phyloP scores from a whole-genome alignment of 2,329 filamentous ascomycete genomes.

The Tolypocladium album region DNA sequence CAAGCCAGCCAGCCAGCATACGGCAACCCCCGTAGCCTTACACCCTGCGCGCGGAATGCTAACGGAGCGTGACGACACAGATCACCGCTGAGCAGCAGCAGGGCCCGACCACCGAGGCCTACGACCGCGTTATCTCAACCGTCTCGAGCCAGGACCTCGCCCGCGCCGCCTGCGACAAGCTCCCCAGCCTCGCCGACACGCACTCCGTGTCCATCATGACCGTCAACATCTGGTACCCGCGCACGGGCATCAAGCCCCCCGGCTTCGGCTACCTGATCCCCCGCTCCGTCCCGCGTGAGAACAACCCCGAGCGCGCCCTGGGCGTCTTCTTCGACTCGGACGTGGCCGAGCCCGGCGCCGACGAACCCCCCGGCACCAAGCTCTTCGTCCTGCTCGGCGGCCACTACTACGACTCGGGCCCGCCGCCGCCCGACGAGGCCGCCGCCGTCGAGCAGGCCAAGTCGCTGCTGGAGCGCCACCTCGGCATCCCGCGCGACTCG shows the following conservation, averaged over 20 bases:
- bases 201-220: slow-evolving; percentile 77
- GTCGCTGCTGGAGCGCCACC: slow-evolving; percentile 58
- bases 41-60: neutral
- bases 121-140: slow-evolving; percentile 56
- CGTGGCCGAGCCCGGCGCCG: slow-evolving; percentile 30
- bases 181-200: slow-evolving; percentile 40
- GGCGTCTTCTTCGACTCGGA: slow-evolving; percentile 90
- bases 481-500: slow-evolving; percentile 52
- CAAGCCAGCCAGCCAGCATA: slow-evolving; percentile 19
- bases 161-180: slow-evolving; percentile 19
- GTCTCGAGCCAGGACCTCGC: slow-evolving; percentile 38
- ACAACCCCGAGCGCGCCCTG: slow-evolving; percentile 74
- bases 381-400: slow-evolving; percentile 92
- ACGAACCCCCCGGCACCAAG: slow-evolving; percentile 60
- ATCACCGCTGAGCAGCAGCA: neutral
- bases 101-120: slow-evolving; percentile 11
- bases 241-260: slow-evolving; percentile 48
- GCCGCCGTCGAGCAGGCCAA: slow-evolving; percentile 62
- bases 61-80: neutral
- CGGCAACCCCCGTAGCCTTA: too few species aligned
- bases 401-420: slow-evolving; percentile 60
- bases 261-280: slow-evolving; percentile 94
- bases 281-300: slow-evolving; percentile 52
- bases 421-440: slow-evolving; percentile 43
- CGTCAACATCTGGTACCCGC: slow-evolving; percentile 77